These are phyloP conservation scores for Oxyria digyna DNA, from an alignment of 148 eudicot genomes.

Conservation along the genomic window DNA sequence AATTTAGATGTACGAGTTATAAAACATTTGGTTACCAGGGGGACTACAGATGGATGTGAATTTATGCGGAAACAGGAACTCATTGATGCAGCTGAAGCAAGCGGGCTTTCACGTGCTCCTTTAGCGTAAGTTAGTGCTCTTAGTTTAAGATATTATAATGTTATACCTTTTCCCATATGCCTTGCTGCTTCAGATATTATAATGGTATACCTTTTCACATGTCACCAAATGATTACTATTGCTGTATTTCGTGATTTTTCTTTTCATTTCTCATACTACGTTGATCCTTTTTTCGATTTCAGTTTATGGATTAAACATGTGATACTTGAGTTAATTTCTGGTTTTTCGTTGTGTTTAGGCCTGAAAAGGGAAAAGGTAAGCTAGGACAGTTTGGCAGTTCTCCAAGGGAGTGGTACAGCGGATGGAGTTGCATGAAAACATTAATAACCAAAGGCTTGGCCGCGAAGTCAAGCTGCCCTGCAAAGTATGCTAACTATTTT, in stretches of 20 bases:
- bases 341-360: slow-evolving; percentile 35
- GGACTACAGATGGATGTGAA: slow-evolving; percentile 32
- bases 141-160: not conserved
- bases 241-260: not conserved
- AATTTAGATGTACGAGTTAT: not conserved
- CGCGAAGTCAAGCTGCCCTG: slow-evolving; percentile 75
- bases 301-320: not conserved
- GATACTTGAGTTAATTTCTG: not conserved
- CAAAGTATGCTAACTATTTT: slow-evolving; percentile 51
- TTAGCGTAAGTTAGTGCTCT: slow-evolving; percentile 38
- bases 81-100: slow-evolving; percentile 92
- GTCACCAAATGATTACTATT: too few relatives aligned
- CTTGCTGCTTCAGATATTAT: too few relatives aligned
- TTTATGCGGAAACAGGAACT: slow-evolving; percentile 76
- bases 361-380: slow-evolving; percentile 69
- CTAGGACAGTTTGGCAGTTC: slow-evolving; percentile 71
- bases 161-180: not conserved
- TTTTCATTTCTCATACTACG: not conserved
- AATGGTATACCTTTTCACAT: too few relatives aligned
- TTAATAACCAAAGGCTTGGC: slow-evolving; percentile 65
- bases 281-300: not conserved
- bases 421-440: slow-evolving; percentile 89
- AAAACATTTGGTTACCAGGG: slow-evolving; percentile 26
- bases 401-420: slow-evolving; percentile 77
- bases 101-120: slow-evolving; percentile 87